Evolutionary conservation across 1,284 basidiomycete species (phyloP).

Genomic region (Naganishia liquefaciens): DNA sequence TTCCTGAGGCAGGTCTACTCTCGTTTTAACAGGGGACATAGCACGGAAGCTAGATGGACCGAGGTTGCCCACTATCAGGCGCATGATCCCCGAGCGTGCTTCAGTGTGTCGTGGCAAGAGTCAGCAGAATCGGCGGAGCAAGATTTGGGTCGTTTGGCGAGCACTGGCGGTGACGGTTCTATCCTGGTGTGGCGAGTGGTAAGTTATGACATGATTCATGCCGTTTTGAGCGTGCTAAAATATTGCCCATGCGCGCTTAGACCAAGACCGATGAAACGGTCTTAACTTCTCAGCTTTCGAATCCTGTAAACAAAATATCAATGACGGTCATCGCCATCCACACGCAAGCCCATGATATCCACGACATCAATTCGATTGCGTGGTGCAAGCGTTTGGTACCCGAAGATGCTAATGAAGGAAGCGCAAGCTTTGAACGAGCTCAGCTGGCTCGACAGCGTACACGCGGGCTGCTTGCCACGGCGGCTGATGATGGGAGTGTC

Average conservation of each 20-base stretch:
- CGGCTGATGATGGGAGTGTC: constrained; percentile 61
- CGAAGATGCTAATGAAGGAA: constrained; percentile 39
- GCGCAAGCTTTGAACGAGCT: background rate
- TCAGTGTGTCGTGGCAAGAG: constrained; percentile 46
- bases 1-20: background rate
- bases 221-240: background rate
- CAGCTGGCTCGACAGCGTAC: background rate
- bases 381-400: constrained; percentile 53
- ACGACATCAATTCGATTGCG: constrained; percentile 59
- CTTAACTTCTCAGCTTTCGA: constrained; percentile 29
- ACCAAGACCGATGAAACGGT: constrained; percentile 12
- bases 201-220: background rate
- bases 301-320: constrained; percentile 29
- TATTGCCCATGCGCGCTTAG: background rate
- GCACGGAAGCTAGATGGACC: constrained; percentile 26
- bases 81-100: constrained; percentile 45
- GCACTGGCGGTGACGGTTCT: constrained; percentile 60
- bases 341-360: constrained; percentile 56
- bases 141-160: constrained; percentile 57
- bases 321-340: constrained; percentile 34
- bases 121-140: constrained; percentile 14
- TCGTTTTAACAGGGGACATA: constrained; percentile 10
- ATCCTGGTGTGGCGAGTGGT: constrained; percentile 59
- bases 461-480: constrained; percentile 56
- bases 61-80: constrained; percentile 46